Percentiles rank a stretch among this genome's conserved stretches.
Conservation (phyloP, 371 early-diverging fungal genomes). For the Dichotomocladium elegans region DNA sequence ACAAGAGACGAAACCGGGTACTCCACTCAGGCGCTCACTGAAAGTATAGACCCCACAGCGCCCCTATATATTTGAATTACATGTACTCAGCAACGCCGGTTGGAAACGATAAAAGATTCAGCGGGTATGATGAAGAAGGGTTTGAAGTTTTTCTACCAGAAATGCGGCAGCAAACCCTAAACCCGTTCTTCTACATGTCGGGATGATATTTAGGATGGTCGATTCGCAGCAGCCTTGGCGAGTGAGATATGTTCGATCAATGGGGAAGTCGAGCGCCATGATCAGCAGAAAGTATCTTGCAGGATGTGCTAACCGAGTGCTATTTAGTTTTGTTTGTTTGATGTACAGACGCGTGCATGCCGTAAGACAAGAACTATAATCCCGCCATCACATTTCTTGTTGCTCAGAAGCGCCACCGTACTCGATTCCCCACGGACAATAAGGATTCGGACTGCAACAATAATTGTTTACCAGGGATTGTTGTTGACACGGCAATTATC, state of each 20-base stretch:
- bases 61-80: too few relatives aligned
- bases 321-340: too few relatives aligned
- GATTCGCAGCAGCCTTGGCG: constrained; percentile 77
- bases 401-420: constrained; percentile 96
- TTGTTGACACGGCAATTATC: constrained; percentile 83
- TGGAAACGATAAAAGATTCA: too few relatives aligned
- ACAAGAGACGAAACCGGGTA: too few relatives aligned
- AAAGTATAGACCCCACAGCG: too few relatives aligned
- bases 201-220: constrained; percentile 91
- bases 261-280: too few relatives aligned
- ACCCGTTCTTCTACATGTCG: constrained; percentile 92
- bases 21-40: too few relatives aligned
- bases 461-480: constrained; percentile 79
- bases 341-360: constrained; percentile 56
- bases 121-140: too few relatives aligned
- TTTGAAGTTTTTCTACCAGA: too few relatives aligned
- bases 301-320: constrained; percentile 68
- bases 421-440: constrained; percentile 77
- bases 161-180: too few relatives aligned
- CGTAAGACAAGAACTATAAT: constrained; percentile 61
- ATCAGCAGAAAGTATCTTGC: too few relatives aligned
- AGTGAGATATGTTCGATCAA: constrained; percentile 79
- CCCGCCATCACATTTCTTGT: constrained; percentile 90
- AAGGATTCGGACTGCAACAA: constrained; percentile 43
- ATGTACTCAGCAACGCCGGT: too few relatives aligned